Conservation (phyloP, 2,329 filamentous ascomycete species). For the Gaeumannomyces sp. region DNA sequence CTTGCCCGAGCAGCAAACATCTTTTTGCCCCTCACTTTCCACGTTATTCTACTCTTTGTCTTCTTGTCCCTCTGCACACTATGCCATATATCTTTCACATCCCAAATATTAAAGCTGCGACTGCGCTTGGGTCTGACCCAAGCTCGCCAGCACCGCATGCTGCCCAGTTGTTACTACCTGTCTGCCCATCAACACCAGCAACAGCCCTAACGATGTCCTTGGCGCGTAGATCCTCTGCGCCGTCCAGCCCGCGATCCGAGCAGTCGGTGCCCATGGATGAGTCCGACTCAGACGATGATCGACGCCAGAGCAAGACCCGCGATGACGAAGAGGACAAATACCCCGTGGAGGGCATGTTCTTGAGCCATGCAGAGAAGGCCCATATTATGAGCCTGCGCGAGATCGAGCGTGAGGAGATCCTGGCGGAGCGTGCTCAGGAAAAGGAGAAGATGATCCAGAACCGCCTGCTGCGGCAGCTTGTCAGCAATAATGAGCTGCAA, state of each 20-base stretch:
- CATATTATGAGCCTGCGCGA: constrained; percentile 83
- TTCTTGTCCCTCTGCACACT: background rate
- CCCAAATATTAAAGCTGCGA: background rate
- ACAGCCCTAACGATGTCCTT: background rate
- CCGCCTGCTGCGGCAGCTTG: constrained; percentile 69
- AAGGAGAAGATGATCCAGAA: constrained; percentile 79
- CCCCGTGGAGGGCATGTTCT: constrained; percentile 82
- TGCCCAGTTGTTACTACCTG: background rate
- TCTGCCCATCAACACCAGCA: background rate
- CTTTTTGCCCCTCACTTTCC: background rate
- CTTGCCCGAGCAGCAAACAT: background rate
- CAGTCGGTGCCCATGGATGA: constrained; percentile 87
- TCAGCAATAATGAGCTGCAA: constrained; percentile 59
- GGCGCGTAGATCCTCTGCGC: constrained; percentile 57
- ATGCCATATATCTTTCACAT: background rate
- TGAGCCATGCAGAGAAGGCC: constrained; percentile 65
- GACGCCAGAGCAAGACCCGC: constrained; percentile 29
- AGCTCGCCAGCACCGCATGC: background rate
- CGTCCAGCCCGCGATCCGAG: constrained; percentile 66
- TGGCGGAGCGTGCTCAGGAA: constrained; percentile 80
- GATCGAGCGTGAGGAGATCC: constrained; percentile 81
- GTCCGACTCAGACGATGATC: constrained; percentile 71
- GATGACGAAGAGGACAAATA: constrained; percentile 62
- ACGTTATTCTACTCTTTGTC: background rate
- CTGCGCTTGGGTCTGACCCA: background rate